A percentile compares a stretch with the other conserved stretches of the same genome.
Evolutionary conservation across 2,329 filamentous ascomycete species (phyloP).

Genomic region (Calonectria multiphialidica): DNA sequence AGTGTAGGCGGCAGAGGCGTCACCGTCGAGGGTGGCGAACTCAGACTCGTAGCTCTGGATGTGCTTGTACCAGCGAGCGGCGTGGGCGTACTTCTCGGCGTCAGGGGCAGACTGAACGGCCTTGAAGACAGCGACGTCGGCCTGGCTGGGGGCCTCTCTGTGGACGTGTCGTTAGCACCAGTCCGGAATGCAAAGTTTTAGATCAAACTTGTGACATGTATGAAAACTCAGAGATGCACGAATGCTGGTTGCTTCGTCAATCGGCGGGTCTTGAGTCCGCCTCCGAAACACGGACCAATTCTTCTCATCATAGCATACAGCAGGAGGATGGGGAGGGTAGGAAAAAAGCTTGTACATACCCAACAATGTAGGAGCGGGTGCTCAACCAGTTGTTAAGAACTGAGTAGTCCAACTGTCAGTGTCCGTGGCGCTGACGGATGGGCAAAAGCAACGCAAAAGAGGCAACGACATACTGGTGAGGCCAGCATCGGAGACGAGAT

Average conservation of each 20-base stretch:
- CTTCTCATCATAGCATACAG: conserved; percentile 74
- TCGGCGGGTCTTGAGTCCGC: conserved; percentile 90
- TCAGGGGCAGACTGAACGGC: conserved; percentile 81
- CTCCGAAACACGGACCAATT: conserved; percentile 97
- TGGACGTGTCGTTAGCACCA: conserved; percentile 33
- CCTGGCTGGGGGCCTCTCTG: conserved; percentile 81
- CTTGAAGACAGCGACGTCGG: conserved; percentile 97
- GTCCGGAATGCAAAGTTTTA: background rate
- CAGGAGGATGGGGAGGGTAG: background rate
- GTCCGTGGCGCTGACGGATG: conserved; percentile 43
- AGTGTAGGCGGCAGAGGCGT: conserved; percentile 89
- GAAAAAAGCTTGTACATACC: conserved; percentile 68
- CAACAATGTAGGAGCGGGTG: conserved; percentile 84
- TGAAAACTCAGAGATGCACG: conserved; percentile 79
- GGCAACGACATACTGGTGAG: conserved; percentile 56
- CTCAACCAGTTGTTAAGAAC: conserved; percentile 80
- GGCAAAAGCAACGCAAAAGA: conserved; percentile 40
- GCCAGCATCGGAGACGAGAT: conserved; percentile 75
- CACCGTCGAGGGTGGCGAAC: conserved; percentile 90
- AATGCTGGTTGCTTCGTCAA: conserved; percentile 81
- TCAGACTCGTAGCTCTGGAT: conserved; percentile 92
- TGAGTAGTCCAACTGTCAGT: conserved; percentile 56
- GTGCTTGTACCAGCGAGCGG: conserved; percentile 99
- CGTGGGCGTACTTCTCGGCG: conserved; percentile 90
- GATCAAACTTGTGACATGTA: conserved; percentile 20